A percentile compares a stretch with the other conserved stretches of the same genome.
These are phyloP conservation scores for Agrocybe pediades DNA, from an alignment of 768 basidiomycete genomes.

Conservation along the genomic window DNA sequence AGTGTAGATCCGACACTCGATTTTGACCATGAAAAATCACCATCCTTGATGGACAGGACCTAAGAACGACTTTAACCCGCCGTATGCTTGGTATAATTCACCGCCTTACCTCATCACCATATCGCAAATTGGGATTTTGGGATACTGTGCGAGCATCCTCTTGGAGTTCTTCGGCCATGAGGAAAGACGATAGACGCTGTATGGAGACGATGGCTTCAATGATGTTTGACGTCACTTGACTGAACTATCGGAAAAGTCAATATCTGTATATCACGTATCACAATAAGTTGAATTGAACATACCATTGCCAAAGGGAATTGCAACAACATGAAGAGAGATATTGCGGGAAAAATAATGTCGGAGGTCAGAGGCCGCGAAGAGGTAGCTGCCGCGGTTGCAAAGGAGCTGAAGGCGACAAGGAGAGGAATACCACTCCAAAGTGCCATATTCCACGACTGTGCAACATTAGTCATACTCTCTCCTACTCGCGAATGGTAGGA, in stretches of 20 bases:
- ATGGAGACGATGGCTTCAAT: constrained; percentile 88
- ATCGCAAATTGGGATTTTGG: constrained; percentile 37
- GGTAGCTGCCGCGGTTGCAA: constrained; percentile 68
- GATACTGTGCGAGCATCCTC: constrained; percentile 67
- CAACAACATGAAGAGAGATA: constrained; percentile 85
- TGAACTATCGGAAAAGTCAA: constrained; percentile 48
- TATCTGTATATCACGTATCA: not conserved
- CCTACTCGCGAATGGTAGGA: constrained; percentile 1
- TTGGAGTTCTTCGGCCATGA: constrained; percentile 81
- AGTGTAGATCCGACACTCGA: constrained; percentile 60
- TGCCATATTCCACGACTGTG: constrained; percentile 56
- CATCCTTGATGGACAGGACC: constrained; percentile 71
- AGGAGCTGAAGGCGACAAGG: constrained; percentile 81
- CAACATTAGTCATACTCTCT: not conserved
- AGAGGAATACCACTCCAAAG: constrained; percentile 74
- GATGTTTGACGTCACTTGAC: constrained; percentile 74
- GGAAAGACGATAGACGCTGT: constrained; percentile 73
- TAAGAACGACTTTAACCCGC: constrained; percentile 15
- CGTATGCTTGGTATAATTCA: not conserved
- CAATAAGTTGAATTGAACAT: constrained; percentile 16
- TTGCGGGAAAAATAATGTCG: constrained; percentile 95
- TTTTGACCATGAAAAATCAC: constrained; percentile 82
- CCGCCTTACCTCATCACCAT: constrained; percentile 59
- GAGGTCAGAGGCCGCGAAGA: constrained; percentile 75
- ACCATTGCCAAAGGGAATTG: constrained; percentile 88